Evolutionary conservation across 78 protist species (phyloP), one percentile per base, ranked within the genome.

Genomic region (Dictyostelium purpureum): DNA sequence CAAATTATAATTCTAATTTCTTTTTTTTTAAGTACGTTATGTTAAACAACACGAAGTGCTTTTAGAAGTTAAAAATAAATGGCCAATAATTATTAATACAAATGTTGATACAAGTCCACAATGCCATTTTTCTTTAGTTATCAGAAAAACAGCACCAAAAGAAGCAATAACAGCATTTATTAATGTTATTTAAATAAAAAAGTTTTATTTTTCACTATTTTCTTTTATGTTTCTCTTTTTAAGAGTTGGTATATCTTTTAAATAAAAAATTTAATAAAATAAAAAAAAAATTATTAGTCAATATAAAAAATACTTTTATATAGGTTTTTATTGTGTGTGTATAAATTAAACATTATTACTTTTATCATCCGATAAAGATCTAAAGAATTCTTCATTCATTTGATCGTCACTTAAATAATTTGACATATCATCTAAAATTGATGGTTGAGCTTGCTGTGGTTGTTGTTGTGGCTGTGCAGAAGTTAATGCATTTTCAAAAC

Each of bases 71-170:
- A 81, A 81, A 67, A n/a, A 42, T 10, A 81, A 81, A 67, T 81
- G 89, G 89, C 89, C 89, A 67, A 40, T 77, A 6, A 81, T 81
- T 56, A 75, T 81, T 10, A 45, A 57, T 18, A 33, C 38, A 19
- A 28, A 71, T 45, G 75, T 61, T 37, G 77, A 65, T 37, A 67
- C 89, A 47, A 43, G 67, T 51, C 31, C 49, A 51, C 78, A 81
- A 51, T 81, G 89, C 51, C 42, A 63, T 14, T 81, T 66, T 51
- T 67, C 71, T 37, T 67, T 81, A 67, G 43, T 71, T 3, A 26
- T 81, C 35, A 81, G 75, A 67, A 81, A 81, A 38, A 49, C 73
- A 6, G 89, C 89, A 4, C 89, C 89, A 47, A 19, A 33, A 19
- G 89, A 65, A 69, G 89, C 89, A 49, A 54, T 47, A n/a, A n/a